Evolutionary conservation across 352 stramenopile species (phyloP), one percentile per base, ranked within the genome.

Genomic region (Phytophthora syringae): DNA sequence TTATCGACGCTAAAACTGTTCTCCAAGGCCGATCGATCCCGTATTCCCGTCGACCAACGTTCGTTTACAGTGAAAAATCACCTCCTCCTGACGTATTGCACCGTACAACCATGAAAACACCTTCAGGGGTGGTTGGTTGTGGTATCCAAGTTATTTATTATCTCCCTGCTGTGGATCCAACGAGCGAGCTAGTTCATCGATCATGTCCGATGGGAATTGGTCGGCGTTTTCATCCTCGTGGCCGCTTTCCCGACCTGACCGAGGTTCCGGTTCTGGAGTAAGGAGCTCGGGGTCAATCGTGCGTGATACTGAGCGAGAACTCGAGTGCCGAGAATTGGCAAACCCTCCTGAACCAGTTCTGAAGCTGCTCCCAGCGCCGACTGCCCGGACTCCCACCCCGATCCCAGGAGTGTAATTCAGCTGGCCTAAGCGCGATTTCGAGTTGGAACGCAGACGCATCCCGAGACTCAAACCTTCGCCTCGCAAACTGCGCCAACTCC

Each of bases 401-500:
- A 74, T 53, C 15, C 67, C 54, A 3, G 67, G 37, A 2, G 51
- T 62, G n/a, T 61, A 71, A 7, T 34, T 39, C 13, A n/a, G 20
- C 24, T 52, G 39, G 7, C 51, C 57, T 39, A 62, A 30, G 9
- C 49, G 43, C 36, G 45, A 30, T 45, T 69, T 72, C 3, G 45
- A 61, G 27, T 20, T 27, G 5, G 39, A 7, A 20, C 62, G 62
- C 18, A 76, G 24, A 7, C 63, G 51, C 62, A 72, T 58, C 5
- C 62, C 42, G 15, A 67, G 7, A n/a, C 58, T 28, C 20, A 66
- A 47, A 16, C 44, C 49, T 4, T 75, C 61, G 22, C 20, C 42
- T 49, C 40, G 45, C 34, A 52, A 47, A 36, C 88, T 89, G 5
- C 80, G 75, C 80, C 83, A 90, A 25, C 79, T 92, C 4, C 63